Evolutionary conservation across 768 basidiomycete species (phyloP).

Genomic region (Brasilioporus rufonigricans): DNA sequence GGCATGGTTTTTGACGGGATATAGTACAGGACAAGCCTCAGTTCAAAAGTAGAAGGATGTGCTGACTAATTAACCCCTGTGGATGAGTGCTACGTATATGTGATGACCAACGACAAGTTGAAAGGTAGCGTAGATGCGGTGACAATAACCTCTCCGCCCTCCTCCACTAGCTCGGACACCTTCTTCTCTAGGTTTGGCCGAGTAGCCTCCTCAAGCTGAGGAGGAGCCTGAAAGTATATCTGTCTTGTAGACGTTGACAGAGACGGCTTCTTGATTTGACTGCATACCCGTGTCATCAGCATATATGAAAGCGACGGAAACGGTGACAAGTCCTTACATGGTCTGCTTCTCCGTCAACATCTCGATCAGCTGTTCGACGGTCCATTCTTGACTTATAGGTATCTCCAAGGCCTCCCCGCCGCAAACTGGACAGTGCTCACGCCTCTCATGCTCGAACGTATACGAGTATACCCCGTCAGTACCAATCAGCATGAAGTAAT

Average conservation of each 20-base stretch:
- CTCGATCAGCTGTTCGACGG: constrained; percentile 86
- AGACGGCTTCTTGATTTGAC: constrained; percentile 97
- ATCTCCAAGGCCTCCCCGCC: constrained; percentile 86
- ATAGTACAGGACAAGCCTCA: background rate
- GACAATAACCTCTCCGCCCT: constrained; percentile 79
- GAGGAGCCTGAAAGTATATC: constrained; percentile 92
- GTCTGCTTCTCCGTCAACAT: constrained; percentile 84
- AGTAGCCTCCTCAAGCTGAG: constrained; percentile 84
- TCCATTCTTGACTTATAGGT: constrained; percentile 65
- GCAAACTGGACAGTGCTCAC: constrained; percentile 94
- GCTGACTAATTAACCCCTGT: constrained; percentile 29
- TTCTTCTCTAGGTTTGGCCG: constrained; percentile 89
- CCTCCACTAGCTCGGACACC: constrained; percentile 74
- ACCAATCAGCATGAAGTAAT: constrained; percentile 98
- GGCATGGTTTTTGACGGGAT: constrained; percentile 44
- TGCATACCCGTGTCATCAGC: constrained; percentile 33
- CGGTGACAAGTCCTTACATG: constrained; percentile 55
- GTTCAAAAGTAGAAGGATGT: constrained; percentile 6
- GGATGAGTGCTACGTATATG: constrained; percentile 40
- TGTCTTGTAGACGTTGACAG: constrained; percentile 72
- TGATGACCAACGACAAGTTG: constrained; percentile 67
- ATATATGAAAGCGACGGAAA: background rate
- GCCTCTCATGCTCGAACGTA: constrained; percentile 94
- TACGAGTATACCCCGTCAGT: constrained; percentile 96
- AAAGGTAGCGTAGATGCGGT: constrained; percentile 91